Evolutionary conservation across 805 yeast species (phyloP).

Genomic region (Candida ficus): DNA sequence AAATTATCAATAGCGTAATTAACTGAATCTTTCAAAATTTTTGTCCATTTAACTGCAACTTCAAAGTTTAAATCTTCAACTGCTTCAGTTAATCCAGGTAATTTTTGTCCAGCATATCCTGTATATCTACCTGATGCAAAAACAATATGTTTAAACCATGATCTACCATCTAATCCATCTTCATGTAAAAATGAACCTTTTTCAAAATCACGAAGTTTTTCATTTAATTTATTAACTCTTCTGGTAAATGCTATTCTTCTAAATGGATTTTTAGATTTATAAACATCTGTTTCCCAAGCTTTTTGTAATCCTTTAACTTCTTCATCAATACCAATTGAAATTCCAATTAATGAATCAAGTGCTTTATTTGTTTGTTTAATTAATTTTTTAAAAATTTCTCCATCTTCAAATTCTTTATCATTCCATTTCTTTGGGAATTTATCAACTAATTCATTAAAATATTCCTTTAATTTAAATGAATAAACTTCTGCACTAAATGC

Average conservation of each 20-base stretch:
- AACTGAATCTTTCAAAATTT: slow-evolving; percentile 17
- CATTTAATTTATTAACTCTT: slow-evolving; percentile 28
- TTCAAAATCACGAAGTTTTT: slow-evolving; percentile 36
- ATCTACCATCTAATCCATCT: slow-evolving; percentile 41
- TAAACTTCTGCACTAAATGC: slow-evolving; percentile 32
- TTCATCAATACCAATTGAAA: slow-evolving; percentile 25
- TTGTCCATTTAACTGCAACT: slow-evolving; percentile 25
- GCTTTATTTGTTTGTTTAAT: slow-evolving; percentile 26
- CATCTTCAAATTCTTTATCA: slow-evolving; percentile 4
- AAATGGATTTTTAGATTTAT: slow-evolving; percentile 29
- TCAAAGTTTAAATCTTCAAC: slow-evolving; percentile 41
- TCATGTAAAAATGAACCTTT: slow-evolving; percentile 36
- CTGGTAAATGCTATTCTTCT: slow-evolving; percentile 24
- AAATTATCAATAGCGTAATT: slow-evolving; percentile 3
- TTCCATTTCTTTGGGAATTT: slow-evolving; percentile 34
- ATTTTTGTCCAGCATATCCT: slow-evolving; percentile 49
- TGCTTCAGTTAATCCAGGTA: slow-evolving; percentile 50
- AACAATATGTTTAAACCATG: slow-evolving; percentile 51
- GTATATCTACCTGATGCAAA: slow-evolving; percentile 52
- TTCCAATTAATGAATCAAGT: slow-evolving; percentile 21
- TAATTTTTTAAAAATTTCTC: slow-evolving; percentile 22
- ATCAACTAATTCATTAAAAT: slow-evolving; percentile 32
- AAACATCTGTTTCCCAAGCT: slow-evolving; percentile 25
- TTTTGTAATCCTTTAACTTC: slow-evolving; percentile 17
- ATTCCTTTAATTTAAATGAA: slow-evolving; percentile 31